Base-by-base conservation (phyloP, 139 green algal species). In the Picochlorum costavermella region DNA sequence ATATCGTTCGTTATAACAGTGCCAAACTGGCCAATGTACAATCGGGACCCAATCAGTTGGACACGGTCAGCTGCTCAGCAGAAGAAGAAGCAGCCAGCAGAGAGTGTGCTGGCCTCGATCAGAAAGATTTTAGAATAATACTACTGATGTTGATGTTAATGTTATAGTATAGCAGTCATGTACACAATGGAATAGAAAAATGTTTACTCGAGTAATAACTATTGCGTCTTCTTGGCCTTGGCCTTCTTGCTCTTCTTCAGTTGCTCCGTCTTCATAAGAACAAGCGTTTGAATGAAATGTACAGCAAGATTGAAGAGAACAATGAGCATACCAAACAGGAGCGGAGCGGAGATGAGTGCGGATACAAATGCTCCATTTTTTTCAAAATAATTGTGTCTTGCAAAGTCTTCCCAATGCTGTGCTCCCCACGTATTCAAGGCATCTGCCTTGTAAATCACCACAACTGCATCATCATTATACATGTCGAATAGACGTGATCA, bases 361-460 rank as follows among this genome's bases (percentile, higher is more conserved):
- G 75, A 76, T 1, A 63, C 64, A 37, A 85, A 85, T 31, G 80
- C 65, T 45, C 78, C 75, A n/a, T 79, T 57, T 2, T 50, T 23
- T 30, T 84, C 67, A 65, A 85, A 85, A 60, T 85, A 85, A 25
- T 73, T 61, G n/a, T 85, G 78, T 30, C 44, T 51, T 14, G 78
- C 46, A 64, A 85, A 85, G 3, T 12, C 30, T 36, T 63, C 44
- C 78, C 78, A 85, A 28, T 81, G 68, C 10, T 49, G 20, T 2
- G 29, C 56, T 11, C 67, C 64, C 23, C 71, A 8, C 2, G 43
- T 40, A 60, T 85, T 85, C 4, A 85, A n/a, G 4, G 58, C 46
- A 60, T 85, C 75, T 3, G 78, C 67, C 65, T 60, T 74, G 58
- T 75, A 81, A 2, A 83, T 65, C 2, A 81, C 3, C 8, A 43